Conservation (phyloP, 2,329 filamentous ascomycete genomes). For the Hymenoscyphus linearis region DNA sequence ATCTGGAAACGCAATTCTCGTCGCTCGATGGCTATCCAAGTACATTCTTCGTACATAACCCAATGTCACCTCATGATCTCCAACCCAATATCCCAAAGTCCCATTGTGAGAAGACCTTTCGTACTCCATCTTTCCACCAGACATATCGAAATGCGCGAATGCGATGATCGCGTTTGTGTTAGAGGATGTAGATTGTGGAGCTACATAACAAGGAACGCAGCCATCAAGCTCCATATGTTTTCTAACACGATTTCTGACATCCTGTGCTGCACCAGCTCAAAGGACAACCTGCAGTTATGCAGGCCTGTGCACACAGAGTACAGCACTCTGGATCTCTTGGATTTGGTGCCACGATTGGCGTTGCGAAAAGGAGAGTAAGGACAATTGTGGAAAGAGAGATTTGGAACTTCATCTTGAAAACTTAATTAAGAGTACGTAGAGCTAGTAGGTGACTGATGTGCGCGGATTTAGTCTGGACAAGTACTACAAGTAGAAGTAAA, state of each 20-base stretch:
- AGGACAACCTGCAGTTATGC: too few relatives aligned
- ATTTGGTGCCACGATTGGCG: too few relatives aligned
- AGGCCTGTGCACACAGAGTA: too few relatives aligned
- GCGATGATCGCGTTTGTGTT: neutral
- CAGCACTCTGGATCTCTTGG: too few relatives aligned
- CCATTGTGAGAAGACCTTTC: neutral
- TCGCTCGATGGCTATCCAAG: constrained; percentile 61
- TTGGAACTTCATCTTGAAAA: too few relatives aligned
- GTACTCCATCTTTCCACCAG: neutral
- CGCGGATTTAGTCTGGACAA: too few relatives aligned
- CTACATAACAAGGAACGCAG: neutral
- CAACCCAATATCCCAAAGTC: constrained; percentile 51
- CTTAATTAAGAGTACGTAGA: too few relatives aligned
- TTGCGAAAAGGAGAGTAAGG: too few relatives aligned
- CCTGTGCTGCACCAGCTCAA: too few relatives aligned
- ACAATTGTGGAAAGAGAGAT: too few relatives aligned
- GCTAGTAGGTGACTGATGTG: too few relatives aligned
- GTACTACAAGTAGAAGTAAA: too few relatives aligned
- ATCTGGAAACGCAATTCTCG: constrained; percentile 51
- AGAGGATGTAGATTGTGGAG: neutral
- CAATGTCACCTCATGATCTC: constrained; percentile 53
- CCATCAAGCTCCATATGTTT: neutral
- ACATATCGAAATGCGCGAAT: neutral
- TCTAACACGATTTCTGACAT: neutral
- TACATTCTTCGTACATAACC: constrained; percentile 54